Base-by-base conservation (phyloP, 768 basidiomycete species). In the Serpula lacrymans region DNA sequence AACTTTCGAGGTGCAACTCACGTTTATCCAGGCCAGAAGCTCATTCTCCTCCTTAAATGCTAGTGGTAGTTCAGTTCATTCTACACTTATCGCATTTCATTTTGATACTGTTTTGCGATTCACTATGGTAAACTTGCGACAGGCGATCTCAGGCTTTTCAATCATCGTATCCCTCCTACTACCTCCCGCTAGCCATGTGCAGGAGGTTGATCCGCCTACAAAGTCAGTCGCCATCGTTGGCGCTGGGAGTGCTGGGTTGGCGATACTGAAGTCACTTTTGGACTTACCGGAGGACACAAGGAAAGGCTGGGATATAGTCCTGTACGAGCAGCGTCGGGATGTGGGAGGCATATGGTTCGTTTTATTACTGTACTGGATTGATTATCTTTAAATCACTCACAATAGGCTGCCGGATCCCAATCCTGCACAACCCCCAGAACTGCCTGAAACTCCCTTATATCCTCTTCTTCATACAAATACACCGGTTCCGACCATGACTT, bases 171-270 rank as follows among this genome's bases (percentile, higher is more conserved):
- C 27, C 9, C 27, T n/a, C 27, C n/a, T 28, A n/a, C 34, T 35
- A 16, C 34, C 23, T 17, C 23, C 47, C 30, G 39, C 38, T 21
- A 8, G 31, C n/a, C 35, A 9, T 9, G 27, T 28, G n/a, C 27
- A 28, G n/a, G 30, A 42, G 41, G 34, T 34, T 22, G 7, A 23
- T 16, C n/a, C 40, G 26, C 42, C 52, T 32, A 43, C 49, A 2
- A 77, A 76, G 57, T 66, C 67, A 9, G 71, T 79, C 30, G 75
- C 72, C 10, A 70, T 78, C 39, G 59, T 79, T 30, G 77, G 77
- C 20, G 72, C 68, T 20, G 75, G 76, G 10, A 77, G 69, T 50
- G 72, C 68, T n/a, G 76, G 75, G 1, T 54, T 78, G 23, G 72
- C 69, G 4, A 64, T 65, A 50, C 54, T 78, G 22, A 76, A 75